Base-by-base conservation (phyloP, 768 basidiomycete genomes). In the Chalciporus pseudorubinellus region DNA sequence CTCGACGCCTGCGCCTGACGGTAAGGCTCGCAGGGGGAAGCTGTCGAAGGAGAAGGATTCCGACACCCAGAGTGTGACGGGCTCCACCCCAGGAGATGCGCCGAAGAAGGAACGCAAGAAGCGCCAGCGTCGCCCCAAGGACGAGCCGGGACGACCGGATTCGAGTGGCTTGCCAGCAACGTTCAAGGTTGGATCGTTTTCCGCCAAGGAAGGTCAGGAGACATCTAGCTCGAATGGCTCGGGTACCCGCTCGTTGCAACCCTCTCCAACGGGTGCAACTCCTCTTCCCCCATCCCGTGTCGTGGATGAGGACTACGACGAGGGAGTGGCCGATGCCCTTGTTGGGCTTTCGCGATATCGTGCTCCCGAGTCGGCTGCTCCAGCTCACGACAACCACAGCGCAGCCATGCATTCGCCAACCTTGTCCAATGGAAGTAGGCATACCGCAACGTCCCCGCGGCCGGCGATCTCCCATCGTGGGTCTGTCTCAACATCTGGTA, bases 221-320 rank as follows among this genome's bases (percentile, higher is more conserved):
- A 77, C 81, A 18, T 69, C 75, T 50, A 87, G 85, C 63, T 88
- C 87, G 8, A 81, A 79, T 52, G 80, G 81, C 13, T 83, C 83
- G 21, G 79, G 80, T 1, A 74, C 68, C 46, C 73, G 85, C 24
- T 88, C 86, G 1, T 73, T 83, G 36, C 87, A 87, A 58, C 87
- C 86, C 2, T 88, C 85, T 26, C 87, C 88, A 1, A 88, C 81
- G 2, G 81, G 77, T 51, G 78, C 75, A 18, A 77, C 78, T 7
- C 78, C 82, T 46, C 70, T 80, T 33, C 79, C 83, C 16, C 83
- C 85, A 7, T 74, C 82, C 11, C 78, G 94, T 7, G 72, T 80
- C 2, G 79, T 95, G 16, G 92, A 97, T 61, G 94, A 98, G 59
- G 89, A 97, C 60, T 97, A 97, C 59, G 94, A 98, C 59, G 94